These are phyloP conservation scores for Tritrichomonas foetus DNA, from an alignment of 208 protist genomes.

Conservation along the genomic window DNA sequence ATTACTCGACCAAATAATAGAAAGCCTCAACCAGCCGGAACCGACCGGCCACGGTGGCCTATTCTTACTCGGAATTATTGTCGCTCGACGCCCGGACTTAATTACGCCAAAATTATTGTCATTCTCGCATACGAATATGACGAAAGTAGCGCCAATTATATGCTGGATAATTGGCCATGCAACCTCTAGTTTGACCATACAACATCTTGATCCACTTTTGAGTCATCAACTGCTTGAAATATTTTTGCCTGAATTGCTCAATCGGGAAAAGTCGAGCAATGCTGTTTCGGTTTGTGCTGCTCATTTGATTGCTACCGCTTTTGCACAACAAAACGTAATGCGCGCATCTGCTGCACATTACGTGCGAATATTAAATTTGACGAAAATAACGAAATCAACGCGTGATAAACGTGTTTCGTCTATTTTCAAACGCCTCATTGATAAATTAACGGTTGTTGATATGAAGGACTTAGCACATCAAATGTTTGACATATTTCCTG, in stretches of 20 bases:
- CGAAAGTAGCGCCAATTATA: neutral
- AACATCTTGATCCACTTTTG: neutral
- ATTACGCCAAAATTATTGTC: neutral
- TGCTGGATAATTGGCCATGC: neutral
- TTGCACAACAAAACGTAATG: neutral
- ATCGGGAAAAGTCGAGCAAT: neutral
- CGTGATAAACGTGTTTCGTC: neutral
- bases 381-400: neutral
- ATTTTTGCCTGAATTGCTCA: neutral
- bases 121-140: neutral
- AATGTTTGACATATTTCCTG: neutral
- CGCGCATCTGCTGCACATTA: neutral
- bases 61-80: conserved; percentile 12
- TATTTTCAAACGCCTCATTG: neutral
- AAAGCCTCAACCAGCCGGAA: no score
- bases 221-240: conserved; percentile 37
- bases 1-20: no score
- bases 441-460: neutral
- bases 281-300: neutral
- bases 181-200: neutral
- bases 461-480: neutral
- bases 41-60: neutral
- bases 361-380: neutral
- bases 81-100: neutral
- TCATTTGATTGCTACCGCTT: neutral